Evolutionary conservation across 441 rosid genomes (phyloP), one percentile per base, ranked within the genome.

Genomic region (Manihot esculenta): DNA sequence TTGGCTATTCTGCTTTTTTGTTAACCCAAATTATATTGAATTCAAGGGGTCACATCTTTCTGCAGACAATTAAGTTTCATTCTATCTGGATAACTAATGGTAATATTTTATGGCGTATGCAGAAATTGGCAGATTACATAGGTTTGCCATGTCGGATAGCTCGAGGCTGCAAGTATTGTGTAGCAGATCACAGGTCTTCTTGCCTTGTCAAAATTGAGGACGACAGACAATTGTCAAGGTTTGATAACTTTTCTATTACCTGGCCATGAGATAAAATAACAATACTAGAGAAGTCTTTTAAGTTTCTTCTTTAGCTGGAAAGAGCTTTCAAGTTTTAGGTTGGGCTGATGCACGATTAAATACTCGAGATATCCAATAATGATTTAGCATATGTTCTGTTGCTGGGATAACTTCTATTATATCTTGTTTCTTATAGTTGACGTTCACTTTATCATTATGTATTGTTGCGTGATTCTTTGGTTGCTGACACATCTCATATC

Each of bases 71-170:
- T 10, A 24, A 10, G 21, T 18, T 20, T 35, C 3, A 49, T 38
- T 27, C 23, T 17, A 33, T 50, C n/a, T 61, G 53, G 60, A 53
- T 54, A 18, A 59, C 66, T 72, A 57, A 82, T 13, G 55, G 55
- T 50, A 47, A 53, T 58, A 38, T 45, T 21, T 45, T 23, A 73
- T 78, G 66, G 24, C 44, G 55, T 72, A 0, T 85, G 83, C 92
- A 94, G 98, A 94, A 90, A 85, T 84, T 94, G 89, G 99, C 99
- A 38, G 99, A 94, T 71, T 82, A 70, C 78, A 87, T 92, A 70
- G 98, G 99, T 55, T 85, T 94, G 81, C 99, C 99, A 12, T 94
- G 99, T 77, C 91, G 98, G 79, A 94, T 94, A 67, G 99, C 97
- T 78, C 86, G 85, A 70, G 99, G 99, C 64, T 94, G 98, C 89